Evolutionary conservation across 148 eudicot species (phyloP), one percentile per base, ranked within the genome.

Genomic region (Rhododendron griersonianum): DNA sequence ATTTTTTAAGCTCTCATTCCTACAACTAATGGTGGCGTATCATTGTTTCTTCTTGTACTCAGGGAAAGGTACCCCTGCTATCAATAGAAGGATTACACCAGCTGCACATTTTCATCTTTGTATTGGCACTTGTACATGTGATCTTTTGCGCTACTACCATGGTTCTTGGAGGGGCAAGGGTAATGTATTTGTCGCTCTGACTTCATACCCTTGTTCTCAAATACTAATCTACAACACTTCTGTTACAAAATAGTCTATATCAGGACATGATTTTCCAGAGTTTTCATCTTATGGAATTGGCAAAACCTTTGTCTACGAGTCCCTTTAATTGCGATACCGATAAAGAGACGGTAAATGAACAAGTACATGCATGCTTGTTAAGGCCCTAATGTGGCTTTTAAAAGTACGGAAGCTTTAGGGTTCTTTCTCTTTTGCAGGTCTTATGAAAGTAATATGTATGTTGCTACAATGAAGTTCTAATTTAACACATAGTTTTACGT

Each of bases 51-150:
- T 80, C 71, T 21, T 33, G 5, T 80, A 28, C n/a, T 53, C 94
- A 95, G 98, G 98, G 98, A 90, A 88, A 88, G 85, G 92, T 91
- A 47, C 98, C 94, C 41, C 90, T 97, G 86, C 75, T 97, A 63
- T 93, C 99, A 18, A 25, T 94, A 83, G 99, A 97, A 93, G 98
- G 93, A 76, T 50, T 95, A 55, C 99, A 97, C 89, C 98, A 97
- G 84, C 96, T 97, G 57, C 98, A 97, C 90, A 97, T 94, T 77
- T 95, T 97, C 89, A 94, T 97, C 88, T 97, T 97, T 88, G 95
- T 95, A 57, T 84, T 97, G 86, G 99, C 99, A 14, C 91, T 97
- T 83, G 98, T 91, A 47, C 95, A 95, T 87, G 95, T 97, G 81
- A 14, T 91, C 85, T 97, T 91, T 87, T 93, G 96, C 87, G 98